A percentile compares a stretch with the other conserved stretches of the same genome.
Evolutionary conservation across 306 rosid genomes (phyloP).

Genomic region (Cucurbita maxima): DNA sequence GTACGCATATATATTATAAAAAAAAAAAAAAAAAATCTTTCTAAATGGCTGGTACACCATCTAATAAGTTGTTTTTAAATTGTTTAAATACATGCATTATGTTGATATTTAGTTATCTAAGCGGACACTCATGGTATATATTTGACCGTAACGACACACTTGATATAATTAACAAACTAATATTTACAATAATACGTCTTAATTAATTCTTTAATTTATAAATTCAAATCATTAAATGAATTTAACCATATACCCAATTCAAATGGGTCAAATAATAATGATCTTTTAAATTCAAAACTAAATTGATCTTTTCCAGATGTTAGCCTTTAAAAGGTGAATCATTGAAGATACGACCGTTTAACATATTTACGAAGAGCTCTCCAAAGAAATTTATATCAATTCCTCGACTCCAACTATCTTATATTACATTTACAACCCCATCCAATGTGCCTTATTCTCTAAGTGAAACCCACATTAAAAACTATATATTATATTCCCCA

Average conservation of each 20-base stretch:
- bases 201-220: neutral
- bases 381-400: neutral
- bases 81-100: neutral
- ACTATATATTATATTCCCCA: neutral
- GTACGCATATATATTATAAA: too few species aligned
- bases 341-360: too few species aligned
- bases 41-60: too few species aligned
- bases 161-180: neutral
- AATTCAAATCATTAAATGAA: neutral
- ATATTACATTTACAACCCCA: neutral
- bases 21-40: too few species aligned
- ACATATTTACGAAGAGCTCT: too few species aligned
- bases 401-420: neutral
- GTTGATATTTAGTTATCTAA: neutral
- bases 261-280: too few species aligned
- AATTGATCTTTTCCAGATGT: too few species aligned
- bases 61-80: neutral
- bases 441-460: constrained; percentile 4
- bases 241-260: neutral
- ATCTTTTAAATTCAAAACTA: too few species aligned
- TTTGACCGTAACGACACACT: neutral
- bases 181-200: neutral
- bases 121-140: neutral
- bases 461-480: constrained; percentile 37
- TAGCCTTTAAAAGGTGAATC: too few species aligned